A percentile compares a stretch with the other conserved stretches of the same genome.
phyloP scores from a whole-genome alignment of 2,329 filamentous ascomycete genomes.

The Alternaria brassicae region DNA sequence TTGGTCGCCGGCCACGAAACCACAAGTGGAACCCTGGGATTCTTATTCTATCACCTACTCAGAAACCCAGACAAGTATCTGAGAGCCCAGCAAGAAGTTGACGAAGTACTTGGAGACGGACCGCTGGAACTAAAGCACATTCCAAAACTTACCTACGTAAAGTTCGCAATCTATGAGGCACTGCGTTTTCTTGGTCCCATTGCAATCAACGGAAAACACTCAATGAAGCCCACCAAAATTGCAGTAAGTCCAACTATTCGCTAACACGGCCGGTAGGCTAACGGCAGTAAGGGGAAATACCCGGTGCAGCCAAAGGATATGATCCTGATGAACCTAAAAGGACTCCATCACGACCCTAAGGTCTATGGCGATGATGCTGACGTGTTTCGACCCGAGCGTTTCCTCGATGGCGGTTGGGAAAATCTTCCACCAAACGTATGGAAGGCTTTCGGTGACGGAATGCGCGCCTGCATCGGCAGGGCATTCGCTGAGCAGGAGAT shows the following conservation, averaged over 20 bases:
- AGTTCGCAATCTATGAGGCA: slow-evolving; percentile 13
- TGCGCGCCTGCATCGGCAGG: slow-evolving; percentile 73
- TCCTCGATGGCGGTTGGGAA: slow-evolving; percentile 13
- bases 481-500: slow-evolving; percentile 77
- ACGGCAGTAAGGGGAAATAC: slow-evolving; percentile 5
- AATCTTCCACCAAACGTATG: slow-evolving; percentile 13
- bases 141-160: slow-evolving; percentile 5
- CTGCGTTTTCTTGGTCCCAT: slow-evolving; percentile 12
- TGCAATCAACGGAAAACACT: slow-evolving; percentile 5
- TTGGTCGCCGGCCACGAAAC: slow-evolving; percentile 15
- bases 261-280: not conserved
- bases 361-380: slow-evolving; percentile 14
- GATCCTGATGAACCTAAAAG: slow-evolving; percentile 11
- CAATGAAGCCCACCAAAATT: slow-evolving; percentile 9
- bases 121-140: slow-evolving; percentile 3
- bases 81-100: slow-evolving; percentile 12
- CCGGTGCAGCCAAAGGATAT: slow-evolving; percentile 8
- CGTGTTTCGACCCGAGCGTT: slow-evolving; percentile 14
- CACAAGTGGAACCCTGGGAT: slow-evolving; percentile 11
- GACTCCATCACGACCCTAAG: slow-evolving; percentile 11
- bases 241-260: slow-evolving; percentile 1
- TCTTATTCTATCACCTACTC: slow-evolving; percentile 12
- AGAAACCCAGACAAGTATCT: slow-evolving; percentile 12
- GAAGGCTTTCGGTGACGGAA: slow-evolving; percentile 74
- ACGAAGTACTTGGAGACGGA: slow-evolving; percentile 10